Evolutionary conservation across 2,329 filamentous ascomycete genomes (phyloP), one percentile per base, ranked within the genome.

Genomic region (Tothia fuscella): DNA sequence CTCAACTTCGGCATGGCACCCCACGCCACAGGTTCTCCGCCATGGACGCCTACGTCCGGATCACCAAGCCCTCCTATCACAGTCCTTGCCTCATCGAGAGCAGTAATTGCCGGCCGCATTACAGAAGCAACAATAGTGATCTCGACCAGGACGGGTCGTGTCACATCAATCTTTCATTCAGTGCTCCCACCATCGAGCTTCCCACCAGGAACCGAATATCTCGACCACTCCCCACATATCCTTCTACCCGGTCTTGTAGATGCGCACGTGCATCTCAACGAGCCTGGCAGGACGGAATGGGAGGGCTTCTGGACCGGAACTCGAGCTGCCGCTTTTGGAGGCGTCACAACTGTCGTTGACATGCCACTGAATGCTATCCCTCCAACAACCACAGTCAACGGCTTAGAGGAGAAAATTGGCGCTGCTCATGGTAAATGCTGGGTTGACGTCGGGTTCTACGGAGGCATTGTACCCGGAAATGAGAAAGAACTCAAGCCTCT

Each of bases 371-470:
- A 98, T 63, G 87, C 89, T 37, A 93, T 98, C 30, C 91, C 91
- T 26, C 91, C 91, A 0, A 98, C 91, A 0, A 96, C 89, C 7
- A 96, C 89, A 0, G 71, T 96, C 3, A 68, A 70, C 14, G 85
- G 82, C 5, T 73, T 98, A 50, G 70, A 81, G 47, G 82, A 86
- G 66, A 98, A 98, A 69, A 69, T 94, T 35, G 73, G 75, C 21
- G 91, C 91, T 19, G 86, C 86, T 30, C 63, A 74, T 47, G 86
- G 83, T 25, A 82, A 96, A 64, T 94, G 89, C 64, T 98, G 89
- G 89, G 86, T 96, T 20, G 91, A 96, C 53, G 88, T 96, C n/a
- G 91, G 87, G 22, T 96, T 98, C 62, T 96, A 96, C 57, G 91
- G 91, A 20, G 91, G 91, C 24, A 78, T 96, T 29, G 78, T 98